These are phyloP conservation scores for Elaphomyces granulatus DNA, from an alignment of 495 filamentous ascomycete genomes.

Conservation along the genomic window DNA sequence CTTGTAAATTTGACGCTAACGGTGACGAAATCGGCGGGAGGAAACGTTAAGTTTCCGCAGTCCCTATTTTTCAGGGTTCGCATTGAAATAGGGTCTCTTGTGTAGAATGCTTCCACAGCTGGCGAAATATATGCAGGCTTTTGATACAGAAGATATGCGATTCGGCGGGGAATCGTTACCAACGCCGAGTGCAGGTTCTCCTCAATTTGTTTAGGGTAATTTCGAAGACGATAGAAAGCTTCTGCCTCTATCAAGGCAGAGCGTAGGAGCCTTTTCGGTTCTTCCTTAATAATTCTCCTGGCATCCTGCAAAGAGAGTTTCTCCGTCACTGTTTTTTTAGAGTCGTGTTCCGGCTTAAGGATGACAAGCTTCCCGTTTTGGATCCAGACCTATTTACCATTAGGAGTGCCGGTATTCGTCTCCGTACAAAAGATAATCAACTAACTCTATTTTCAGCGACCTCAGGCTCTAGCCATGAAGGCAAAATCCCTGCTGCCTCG, in stretches of 20 bases:
- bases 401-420: neutral
- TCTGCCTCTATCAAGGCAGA: conserved; percentile 66
- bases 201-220: conserved; percentile 62
- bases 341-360: conserved; percentile 42
- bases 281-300: conserved; percentile 37
- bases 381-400: conserved; percentile 49
- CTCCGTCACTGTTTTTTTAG: conserved; percentile 21
- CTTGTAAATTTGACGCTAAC: conserved; percentile 70
- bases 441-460: conserved; percentile 66
- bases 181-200: conserved; percentile 57
- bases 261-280: conserved; percentile 41
- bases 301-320: conserved; percentile 47
- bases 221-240: conserved; percentile 72
- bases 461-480: conserved; percentile 85
- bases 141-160: conserved; percentile 66
- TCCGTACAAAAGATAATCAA: neutral
- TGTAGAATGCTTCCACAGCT: conserved; percentile 82
- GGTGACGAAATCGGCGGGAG: conserved; percentile 63
- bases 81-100: conserved; percentile 70
- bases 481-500: conserved; percentile 79
- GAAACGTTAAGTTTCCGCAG: conserved; percentile 39
- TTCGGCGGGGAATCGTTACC: conserved; percentile 60
- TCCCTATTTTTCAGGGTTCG: conserved; percentile 46
- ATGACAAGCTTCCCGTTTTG: conserved; percentile 58
- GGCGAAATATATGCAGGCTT: conserved; percentile 61